Conservation (phyloP, 2,329 filamentous ascomycete genomes). For the Phoma sp. region DNA sequence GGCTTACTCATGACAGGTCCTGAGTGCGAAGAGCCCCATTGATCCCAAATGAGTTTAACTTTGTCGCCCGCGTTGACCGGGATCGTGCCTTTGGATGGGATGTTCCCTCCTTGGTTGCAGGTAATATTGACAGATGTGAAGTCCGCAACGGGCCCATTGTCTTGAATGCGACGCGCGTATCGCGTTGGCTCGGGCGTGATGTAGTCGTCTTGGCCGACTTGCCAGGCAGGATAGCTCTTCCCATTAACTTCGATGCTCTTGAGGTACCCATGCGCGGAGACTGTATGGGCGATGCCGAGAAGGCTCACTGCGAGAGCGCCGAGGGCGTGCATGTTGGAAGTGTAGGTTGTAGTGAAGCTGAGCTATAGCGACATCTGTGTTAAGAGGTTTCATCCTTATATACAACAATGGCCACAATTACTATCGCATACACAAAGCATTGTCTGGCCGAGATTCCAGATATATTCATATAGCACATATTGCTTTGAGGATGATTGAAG, state of each 20-base stretch:
- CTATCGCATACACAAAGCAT: neutral
- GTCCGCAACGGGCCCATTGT: slow-evolving; percentile 25
- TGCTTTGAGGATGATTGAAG: neutral
- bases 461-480: neutral
- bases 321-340: neutral
- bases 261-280: slow-evolving; percentile 19
- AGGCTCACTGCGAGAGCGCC: neutral
- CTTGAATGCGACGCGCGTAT: slow-evolving; percentile 23
- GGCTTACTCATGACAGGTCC: slow-evolving; percentile 40
- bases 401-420: too few species aligned
- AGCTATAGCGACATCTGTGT: too few species aligned
- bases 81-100: slow-evolving; percentile 26
- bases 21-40: slow-evolving; percentile 39
- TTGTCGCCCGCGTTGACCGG: slow-evolving; percentile 30
- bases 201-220: slow-evolving; percentile 23
- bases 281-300: neutral
- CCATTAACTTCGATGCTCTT: slow-evolving; percentile 25
- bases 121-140: slow-evolving; percentile 27
- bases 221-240: slow-evolving; percentile 23
- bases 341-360: too few species aligned
- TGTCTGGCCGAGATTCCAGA: neutral
- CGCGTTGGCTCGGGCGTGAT: slow-evolving; percentile 22
- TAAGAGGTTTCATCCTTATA: too few species aligned
- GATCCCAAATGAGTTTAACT: slow-evolving; percentile 43
- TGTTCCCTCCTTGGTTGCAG: slow-evolving; percentile 33